Conservation (phyloP, 2,329 filamentous ascomycete genomes). For the Ambrosiella xylebori region DNA sequence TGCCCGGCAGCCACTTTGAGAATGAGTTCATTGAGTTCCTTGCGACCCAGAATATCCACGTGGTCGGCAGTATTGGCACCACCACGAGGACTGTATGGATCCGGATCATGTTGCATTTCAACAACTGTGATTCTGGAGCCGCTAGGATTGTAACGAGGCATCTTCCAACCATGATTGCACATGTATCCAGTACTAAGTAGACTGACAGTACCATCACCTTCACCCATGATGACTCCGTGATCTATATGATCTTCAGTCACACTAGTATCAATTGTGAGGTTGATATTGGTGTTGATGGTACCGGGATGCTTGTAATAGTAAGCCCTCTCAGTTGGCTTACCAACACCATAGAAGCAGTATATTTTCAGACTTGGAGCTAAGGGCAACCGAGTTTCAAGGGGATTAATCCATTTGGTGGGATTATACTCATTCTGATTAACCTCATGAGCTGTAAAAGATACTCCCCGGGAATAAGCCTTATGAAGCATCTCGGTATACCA, state of each 20-base stretch:
- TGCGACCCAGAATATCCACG: slow-evolving; percentile 83
- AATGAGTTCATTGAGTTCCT: slow-evolving; percentile 80
- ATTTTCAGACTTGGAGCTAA: slow-evolving; percentile 81
- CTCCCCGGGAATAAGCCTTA: slow-evolving; percentile 68
- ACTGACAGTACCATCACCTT: slow-evolving; percentile 91
- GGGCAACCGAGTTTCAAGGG: slow-evolving; percentile 73
- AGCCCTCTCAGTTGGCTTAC: slow-evolving; percentile 79
- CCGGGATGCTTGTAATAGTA: slow-evolving; percentile 75
- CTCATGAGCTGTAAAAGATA: slow-evolving; percentile 62
- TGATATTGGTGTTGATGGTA: slow-evolving; percentile 47
- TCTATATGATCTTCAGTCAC: slow-evolving; percentile 47
- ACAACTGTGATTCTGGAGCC: slow-evolving; percentile 65
- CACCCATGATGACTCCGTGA: slow-evolving; percentile 85
- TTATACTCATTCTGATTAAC: slow-evolving; percentile 70
- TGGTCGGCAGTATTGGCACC: slow-evolving; percentile 66
- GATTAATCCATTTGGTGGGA: slow-evolving; percentile 81
- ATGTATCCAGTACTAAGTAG: slow-evolving; percentile 88
- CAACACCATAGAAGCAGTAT: slow-evolving; percentile 92
- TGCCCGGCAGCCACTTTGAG: slow-evolving; percentile 70
- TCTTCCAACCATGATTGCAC: slow-evolving; percentile 88
- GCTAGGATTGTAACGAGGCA: slow-evolving; percentile 85
- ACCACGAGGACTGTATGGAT: slow-evolving; percentile 69
- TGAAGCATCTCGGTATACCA: slow-evolving; percentile 70
- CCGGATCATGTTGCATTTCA: slow-evolving; percentile 95
- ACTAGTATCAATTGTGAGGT: slow-evolving; percentile 55